A percentile compares a stretch with the other conserved stretches of the same genome.
phyloP scores from a whole-genome alignment of 257 asterid species.

The Orobanche coerulescens region DNA sequence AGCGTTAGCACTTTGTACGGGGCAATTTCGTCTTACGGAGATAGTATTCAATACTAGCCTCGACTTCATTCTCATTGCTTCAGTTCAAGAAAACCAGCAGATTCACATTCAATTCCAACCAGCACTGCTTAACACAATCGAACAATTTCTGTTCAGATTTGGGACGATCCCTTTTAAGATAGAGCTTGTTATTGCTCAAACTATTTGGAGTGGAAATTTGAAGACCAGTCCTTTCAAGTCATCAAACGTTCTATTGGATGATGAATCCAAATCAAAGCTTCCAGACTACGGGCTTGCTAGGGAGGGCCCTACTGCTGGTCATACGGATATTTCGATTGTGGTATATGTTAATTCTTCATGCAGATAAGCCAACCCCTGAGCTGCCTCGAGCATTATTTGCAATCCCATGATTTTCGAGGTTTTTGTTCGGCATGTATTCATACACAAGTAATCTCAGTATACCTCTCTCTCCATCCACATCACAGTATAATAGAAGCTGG shows the following conservation, averaged over 20 bases:
- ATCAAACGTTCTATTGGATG: conserved; percentile 62
- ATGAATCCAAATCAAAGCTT: conserved; percentile 63
- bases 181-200: not conserved
- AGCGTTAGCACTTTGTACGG: too few relatives aligned
- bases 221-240: conserved; percentile 40
- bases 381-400: conserved; percentile 69
- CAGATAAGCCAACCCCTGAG: conserved; percentile 69
- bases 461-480: conserved; percentile 80
- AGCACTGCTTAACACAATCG: conserved; percentile 74
- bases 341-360: conserved; percentile 63
- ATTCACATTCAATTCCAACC: too few relatives aligned
- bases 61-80: too few relatives aligned
- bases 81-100: too few relatives aligned
- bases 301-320: conserved; percentile 72
- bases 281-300: conserved; percentile 88
- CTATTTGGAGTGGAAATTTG: not conserved
- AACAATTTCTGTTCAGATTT: conserved; percentile 61
- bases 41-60: too few relatives aligned
- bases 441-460: conserved; percentile 83
- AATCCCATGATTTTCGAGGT: conserved; percentile 77
- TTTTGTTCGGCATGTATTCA: conserved; percentile 75
- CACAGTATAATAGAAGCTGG: too few relatives aligned
- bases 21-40: too few relatives aligned
- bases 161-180: conserved; percentile 69
- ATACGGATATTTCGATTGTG: conserved; percentile 63